A percentile compares a stretch with the other conserved stretches of the same genome.
phyloP scores from a whole-genome alignment of 306 rosid genomes.

The Ochetophila trinervis region DNA sequence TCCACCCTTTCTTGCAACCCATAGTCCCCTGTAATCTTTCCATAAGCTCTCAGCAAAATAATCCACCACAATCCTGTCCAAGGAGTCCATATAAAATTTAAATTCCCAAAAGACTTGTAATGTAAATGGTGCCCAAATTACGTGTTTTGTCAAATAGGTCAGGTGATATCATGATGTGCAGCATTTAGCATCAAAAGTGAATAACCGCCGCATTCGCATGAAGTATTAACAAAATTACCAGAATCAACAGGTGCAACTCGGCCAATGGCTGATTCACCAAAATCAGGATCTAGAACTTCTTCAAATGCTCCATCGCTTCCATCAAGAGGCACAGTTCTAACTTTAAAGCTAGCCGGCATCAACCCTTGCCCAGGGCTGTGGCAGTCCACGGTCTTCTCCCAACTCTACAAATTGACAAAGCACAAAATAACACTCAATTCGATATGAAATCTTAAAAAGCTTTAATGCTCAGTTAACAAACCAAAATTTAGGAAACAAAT shows the following conservation, averaged over 20 bases:
- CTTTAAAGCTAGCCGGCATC: conserved; percentile 97
- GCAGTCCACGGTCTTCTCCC: conserved; percentile 92
- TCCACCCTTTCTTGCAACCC: conserved; percentile 87
- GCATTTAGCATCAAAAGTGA: too few species aligned
- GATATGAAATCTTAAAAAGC: conserved; percentile 7
- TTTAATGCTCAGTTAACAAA: conserved; percentile 9
- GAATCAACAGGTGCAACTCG: conserved; percentile 96
- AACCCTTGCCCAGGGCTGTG: conserved; percentile 91
- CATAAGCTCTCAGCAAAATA: conserved; percentile 87
- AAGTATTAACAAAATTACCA: conserved; percentile 34
- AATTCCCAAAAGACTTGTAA: neutral
- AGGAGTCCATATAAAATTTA: conserved; percentile 9
- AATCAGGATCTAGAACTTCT: conserved; percentile 88
- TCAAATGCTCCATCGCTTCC: conserved; percentile 68
- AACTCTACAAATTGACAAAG: conserved; percentile 49
- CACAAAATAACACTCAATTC: conserved; percentile 2
- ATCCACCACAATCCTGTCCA: conserved; percentile 91
- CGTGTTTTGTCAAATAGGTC: too few species aligned
- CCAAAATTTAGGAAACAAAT: neutral
- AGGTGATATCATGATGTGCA: too few species aligned
- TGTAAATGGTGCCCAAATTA: too few species aligned
- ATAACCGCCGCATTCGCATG: too few species aligned
- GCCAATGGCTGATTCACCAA: conserved; percentile 96
- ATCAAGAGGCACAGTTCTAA: conserved; percentile 60
- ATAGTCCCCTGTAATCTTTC: conserved; percentile 83